phyloP scores from a whole-genome alignment of 2,329 filamentous ascomycete genomes.

The Dactylella cylindrospora region DNA sequence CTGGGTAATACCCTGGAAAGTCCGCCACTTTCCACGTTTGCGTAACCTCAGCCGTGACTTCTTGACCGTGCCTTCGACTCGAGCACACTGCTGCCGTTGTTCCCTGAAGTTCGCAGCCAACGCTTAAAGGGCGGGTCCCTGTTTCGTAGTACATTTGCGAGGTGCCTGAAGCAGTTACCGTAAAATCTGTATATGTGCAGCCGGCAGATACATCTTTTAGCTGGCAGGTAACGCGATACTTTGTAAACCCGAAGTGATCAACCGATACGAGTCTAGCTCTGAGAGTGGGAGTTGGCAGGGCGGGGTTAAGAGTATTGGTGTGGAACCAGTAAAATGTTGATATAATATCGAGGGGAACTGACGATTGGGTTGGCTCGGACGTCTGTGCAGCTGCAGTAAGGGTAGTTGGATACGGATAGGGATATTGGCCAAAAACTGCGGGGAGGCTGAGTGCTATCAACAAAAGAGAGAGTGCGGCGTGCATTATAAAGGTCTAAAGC shows the following conservation, averaged over 20 bases:
- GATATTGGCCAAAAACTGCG: background rate
- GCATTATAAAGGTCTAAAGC: background rate
- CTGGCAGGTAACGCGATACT: conserved; percentile 31
- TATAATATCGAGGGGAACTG: background rate
- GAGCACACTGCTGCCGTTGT: conserved; percentile 18
- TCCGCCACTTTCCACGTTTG: conserved; percentile 12
- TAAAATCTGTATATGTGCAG: conserved; percentile 32
- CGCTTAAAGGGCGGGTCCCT: background rate
- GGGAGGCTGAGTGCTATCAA: background rate
- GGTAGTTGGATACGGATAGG: background rate
- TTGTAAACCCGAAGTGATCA: conserved; percentile 26
- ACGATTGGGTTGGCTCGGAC: background rate
- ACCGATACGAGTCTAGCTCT: conserved; percentile 14
- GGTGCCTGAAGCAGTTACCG: conserved; percentile 22
- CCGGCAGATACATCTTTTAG: conserved; percentile 13
- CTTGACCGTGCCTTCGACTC: conserved; percentile 23
- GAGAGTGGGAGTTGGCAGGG: conserved; percentile 23
- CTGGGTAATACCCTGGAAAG: conserved; percentile 33
- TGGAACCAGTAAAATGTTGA: conserved; percentile 39
- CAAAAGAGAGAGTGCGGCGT: background rate
- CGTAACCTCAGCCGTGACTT: conserved; percentile 7
- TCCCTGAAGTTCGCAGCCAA: conserved; percentile 20
- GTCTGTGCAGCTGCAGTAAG: background rate
- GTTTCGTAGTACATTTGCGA: conserved; percentile 40
- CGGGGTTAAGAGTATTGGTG: conserved; percentile 1